Conservation (phyloP, 2,329 filamentous ascomycete genomes). For the Sclerotinia spermophila region DNA sequence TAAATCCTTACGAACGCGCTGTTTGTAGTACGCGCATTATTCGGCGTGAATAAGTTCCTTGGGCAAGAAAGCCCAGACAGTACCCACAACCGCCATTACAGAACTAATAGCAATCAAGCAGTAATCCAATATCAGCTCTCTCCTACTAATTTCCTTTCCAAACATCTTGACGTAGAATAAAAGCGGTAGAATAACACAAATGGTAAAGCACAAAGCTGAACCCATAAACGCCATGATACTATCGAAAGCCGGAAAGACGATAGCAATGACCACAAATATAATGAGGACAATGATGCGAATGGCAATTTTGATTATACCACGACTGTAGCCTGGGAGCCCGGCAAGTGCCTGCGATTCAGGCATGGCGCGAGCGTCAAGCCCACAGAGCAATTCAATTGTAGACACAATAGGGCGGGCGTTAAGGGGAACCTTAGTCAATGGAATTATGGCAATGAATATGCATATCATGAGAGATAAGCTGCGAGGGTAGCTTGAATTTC, state of each 20-base stretch:
- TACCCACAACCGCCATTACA: conserved; percentile 70
- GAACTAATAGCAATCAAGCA: conserved; percentile 65
- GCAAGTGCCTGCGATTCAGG: conserved; percentile 47
- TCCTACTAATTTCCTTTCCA: conserved; percentile 60
- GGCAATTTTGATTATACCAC: conserved; percentile 54
- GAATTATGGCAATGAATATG: conserved; percentile 85
- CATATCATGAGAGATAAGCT: conserved; percentile 75
- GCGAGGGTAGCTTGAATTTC: conserved; percentile 68
- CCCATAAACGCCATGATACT: conserved; percentile 76
- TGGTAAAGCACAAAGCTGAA: conserved; percentile 84
- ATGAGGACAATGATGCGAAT: conserved; percentile 65
- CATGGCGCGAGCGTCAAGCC: conserved; percentile 49
- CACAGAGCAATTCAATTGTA: conserved; percentile 76
- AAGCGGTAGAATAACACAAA: conserved; percentile 87
- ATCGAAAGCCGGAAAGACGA: conserved; percentile 65
- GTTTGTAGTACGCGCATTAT: conserved; percentile 24
- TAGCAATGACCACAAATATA: conserved; percentile 72
- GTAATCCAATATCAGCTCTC: conserved; percentile 66
- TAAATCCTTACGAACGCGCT: neutral
- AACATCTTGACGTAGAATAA: conserved; percentile 91
- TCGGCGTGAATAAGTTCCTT: conserved; percentile 65
- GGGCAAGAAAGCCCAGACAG: conserved; percentile 83
- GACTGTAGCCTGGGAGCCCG: conserved; percentile 54
- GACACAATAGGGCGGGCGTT: conserved; percentile 85
- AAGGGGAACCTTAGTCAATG: conserved; percentile 89